phyloP scores from a whole-genome alignment of 208 protist genomes.

The Trypanosoma mega region DNA sequence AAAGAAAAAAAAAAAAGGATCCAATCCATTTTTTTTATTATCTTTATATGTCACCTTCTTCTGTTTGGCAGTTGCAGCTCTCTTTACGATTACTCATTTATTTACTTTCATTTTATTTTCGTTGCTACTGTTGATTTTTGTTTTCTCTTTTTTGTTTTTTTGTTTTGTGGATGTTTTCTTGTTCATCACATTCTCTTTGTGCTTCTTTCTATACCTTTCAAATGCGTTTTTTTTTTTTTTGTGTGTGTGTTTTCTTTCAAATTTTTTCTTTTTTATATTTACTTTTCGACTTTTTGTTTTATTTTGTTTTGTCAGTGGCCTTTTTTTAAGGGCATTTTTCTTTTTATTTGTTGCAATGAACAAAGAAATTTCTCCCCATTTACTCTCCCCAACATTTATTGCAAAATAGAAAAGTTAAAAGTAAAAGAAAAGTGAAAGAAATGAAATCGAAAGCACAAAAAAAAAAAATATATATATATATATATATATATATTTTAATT shows the following conservation, averaged over 20 bases:
- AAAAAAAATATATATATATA: slow-evolving; percentile 20
- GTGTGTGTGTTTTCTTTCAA: background rate
- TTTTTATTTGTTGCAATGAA: no score
- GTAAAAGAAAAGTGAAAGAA: no score
- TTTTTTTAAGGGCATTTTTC: no score
- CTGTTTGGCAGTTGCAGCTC: background rate
- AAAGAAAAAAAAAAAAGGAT: slow-evolving; percentile 7
- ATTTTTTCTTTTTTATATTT: slow-evolving; percentile 7
- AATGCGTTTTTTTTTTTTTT: background rate
- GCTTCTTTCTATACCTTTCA: slow-evolving; percentile 1
- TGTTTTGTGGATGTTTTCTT: slow-evolving; percentile 4
- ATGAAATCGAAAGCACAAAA: no score
- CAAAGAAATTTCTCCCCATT: no score
- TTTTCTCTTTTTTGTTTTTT: slow-evolving; percentile 1
- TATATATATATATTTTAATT: slow-evolving; percentile 11
- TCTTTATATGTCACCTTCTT: background rate
- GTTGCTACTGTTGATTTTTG: slow-evolving; percentile 2
- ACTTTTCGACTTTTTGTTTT: background rate
- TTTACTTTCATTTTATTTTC: background rate
- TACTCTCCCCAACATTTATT: no score
- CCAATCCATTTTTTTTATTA: slow-evolving; percentile 2
- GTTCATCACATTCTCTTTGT: background rate
- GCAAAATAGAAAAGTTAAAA: no score
- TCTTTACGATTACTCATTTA: background rate
- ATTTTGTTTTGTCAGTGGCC: background rate